Evolutionary conservation across 2,329 filamentous ascomycete genomes (phyloP).

Genomic region (Exserohilum turcica): DNA sequence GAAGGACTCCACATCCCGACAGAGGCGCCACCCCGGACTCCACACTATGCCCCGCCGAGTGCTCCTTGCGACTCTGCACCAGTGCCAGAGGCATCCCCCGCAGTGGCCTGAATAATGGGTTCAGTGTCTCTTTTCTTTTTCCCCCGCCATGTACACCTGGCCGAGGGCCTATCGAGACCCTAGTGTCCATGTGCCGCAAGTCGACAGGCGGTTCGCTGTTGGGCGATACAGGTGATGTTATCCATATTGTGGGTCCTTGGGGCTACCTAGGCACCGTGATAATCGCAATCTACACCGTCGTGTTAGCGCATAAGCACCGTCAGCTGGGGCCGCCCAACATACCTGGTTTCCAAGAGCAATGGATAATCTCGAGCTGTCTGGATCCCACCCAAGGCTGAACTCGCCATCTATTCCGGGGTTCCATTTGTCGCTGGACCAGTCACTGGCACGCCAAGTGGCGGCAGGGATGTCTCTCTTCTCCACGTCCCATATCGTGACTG

Average conservation of each 20-base stretch:
- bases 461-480: slow-evolving; percentile 43
- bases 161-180: neutral
- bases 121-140: neutral
- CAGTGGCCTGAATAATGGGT: neutral
- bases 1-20: slow-evolving; percentile 22
- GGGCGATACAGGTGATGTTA: neutral
- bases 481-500: slow-evolving; percentile 53
- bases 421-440: slow-evolving; percentile 35
- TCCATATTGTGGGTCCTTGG: neutral
- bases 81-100: slow-evolving; percentile 12
- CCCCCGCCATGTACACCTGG: neutral
- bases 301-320: slow-evolving; percentile 9
- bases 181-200: neutral
- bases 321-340: slow-evolving; percentile 3
- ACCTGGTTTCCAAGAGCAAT: slow-evolving; percentile 48
- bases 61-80: slow-evolving; percentile 14
- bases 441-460: slow-evolving; percentile 43
- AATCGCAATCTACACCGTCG: slow-evolving; percentile 39
- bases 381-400: slow-evolving; percentile 48
- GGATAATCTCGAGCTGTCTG: slow-evolving; percentile 46
- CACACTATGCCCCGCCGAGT: slow-evolving; percentile 25
- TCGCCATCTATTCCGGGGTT: slow-evolving; percentile 42
- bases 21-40: slow-evolving; percentile 24
- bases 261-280: slow-evolving; percentile 39
- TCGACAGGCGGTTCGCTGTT: neutral